Percentiles rank a stretch among this genome's conserved stretches.
Evolutionary conservation across 179 eudicot genomes (phyloP).

Genomic region (Camellia oleifera): DNA sequence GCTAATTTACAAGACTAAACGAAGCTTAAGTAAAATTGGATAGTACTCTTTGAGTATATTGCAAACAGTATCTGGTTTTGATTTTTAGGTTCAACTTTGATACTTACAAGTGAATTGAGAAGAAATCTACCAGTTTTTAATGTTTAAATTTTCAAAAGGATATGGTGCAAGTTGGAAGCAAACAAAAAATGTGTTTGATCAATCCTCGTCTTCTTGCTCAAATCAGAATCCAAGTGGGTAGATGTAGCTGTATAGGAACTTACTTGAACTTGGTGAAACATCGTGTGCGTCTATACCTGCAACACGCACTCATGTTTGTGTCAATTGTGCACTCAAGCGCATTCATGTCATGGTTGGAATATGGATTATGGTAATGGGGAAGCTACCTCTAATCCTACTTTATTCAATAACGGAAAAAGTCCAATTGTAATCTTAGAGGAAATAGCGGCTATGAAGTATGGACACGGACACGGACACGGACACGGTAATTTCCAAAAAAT

Average conservation of each 20-base stretch:
- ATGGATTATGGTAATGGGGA: not conserved
- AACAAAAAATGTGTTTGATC: too few species aligned
- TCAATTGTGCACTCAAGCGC: too few species aligned
- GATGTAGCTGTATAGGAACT: not conserved
- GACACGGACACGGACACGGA: too few species aligned
- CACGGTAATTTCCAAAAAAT: too few species aligned
- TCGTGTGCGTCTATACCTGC: not conserved
- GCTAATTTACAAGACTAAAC: not conserved
- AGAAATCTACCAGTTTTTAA: not conserved
- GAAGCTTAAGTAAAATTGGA: not conserved
- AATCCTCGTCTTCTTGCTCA: too few species aligned
- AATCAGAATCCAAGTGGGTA: too few species aligned
- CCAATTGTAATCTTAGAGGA: too few species aligned
- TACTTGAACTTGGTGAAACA: not conserved
- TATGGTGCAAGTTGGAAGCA: not conserved
- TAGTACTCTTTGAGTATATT: not conserved
- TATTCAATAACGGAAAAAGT: too few species aligned
- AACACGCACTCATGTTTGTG: too few species aligned
- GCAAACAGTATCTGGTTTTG: not conserved
- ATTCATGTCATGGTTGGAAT: not conserved
- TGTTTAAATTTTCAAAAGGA: not conserved
- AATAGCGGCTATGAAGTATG: too few species aligned
- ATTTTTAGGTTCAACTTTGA: not conserved
- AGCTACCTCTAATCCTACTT: too few species aligned
- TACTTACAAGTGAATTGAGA: not conserved